Conservation (phyloP, 495 filamentous ascomycete species). For the Achaetomiella virescens region DNA sequence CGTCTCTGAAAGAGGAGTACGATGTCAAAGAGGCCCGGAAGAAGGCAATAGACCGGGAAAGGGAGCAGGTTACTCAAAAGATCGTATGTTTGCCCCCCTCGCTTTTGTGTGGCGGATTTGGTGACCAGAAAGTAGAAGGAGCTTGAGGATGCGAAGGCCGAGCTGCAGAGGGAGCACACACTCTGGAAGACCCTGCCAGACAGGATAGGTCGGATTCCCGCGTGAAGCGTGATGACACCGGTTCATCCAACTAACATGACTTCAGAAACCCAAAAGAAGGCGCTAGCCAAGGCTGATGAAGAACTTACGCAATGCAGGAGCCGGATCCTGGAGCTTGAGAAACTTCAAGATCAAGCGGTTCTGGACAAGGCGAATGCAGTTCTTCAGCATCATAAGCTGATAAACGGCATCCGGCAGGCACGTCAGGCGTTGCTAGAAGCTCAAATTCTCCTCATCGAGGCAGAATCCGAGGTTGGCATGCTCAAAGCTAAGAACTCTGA, state of each 20-base stretch:
- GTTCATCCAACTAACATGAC: conserved; percentile 18
- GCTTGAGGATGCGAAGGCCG: conserved; percentile 33
- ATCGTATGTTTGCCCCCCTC: conserved; percentile 28
- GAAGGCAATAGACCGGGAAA: neutral
- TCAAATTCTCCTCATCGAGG: conserved; percentile 68
- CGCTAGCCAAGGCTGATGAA: conserved; percentile 37
- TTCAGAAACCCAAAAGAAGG: conserved; percentile 49
- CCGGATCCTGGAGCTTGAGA: conserved; percentile 25
- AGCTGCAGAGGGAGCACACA: conserved; percentile 55
- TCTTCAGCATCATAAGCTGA: conserved; percentile 52
- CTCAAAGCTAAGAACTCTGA: conserved; percentile 57
- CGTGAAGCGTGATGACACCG: too few relatives aligned
- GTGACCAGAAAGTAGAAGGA: conserved; percentile 31
- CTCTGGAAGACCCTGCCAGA: conserved; percentile 62
- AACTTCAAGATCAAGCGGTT: conserved; percentile 48
- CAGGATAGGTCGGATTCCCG: conserved; percentile 51
- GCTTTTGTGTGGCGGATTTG: neutral
- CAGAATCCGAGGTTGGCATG: conserved; percentile 63
- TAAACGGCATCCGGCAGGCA: conserved; percentile 51
- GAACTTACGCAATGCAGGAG: conserved; percentile 29
- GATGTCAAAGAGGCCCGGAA: conserved; percentile 21
- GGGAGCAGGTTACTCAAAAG: conserved; percentile 9
- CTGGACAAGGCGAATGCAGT: conserved; percentile 58
- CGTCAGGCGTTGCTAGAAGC: conserved; percentile 61
- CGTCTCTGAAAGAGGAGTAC: conserved; percentile 36